A percentile compares a stretch with the other conserved stretches of the same genome.
phyloP scores from a whole-genome alignment of 192 early-diverging fungal genomes.

The Linnemannia zychae region DNA sequence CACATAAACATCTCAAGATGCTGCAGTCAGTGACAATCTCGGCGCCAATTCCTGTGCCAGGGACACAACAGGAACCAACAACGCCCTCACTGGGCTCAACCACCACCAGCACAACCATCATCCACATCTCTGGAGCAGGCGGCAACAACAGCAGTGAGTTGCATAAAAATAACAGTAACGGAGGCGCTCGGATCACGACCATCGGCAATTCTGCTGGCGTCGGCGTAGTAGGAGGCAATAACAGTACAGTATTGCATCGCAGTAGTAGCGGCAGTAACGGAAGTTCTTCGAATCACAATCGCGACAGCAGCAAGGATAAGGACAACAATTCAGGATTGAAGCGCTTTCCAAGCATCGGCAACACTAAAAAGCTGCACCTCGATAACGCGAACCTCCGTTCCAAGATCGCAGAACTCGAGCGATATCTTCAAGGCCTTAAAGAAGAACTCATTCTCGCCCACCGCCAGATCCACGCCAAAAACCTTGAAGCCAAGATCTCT shows the following conservation, averaged over 20 bases:
- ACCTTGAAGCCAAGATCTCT: slow-evolving; percentile 23
- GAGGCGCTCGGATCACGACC: background rate
- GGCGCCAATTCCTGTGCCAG: slow-evolving; percentile 36
- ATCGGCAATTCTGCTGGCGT: background rate
- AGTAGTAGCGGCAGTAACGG: background rate
- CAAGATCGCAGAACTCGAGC: slow-evolving; percentile 43
- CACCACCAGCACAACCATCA: background rate
- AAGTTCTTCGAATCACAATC: background rate
- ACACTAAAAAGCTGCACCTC: slow-evolving; percentile 12
- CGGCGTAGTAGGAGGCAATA: background rate
- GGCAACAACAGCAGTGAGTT: background rate
- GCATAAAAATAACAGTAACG: background rate
- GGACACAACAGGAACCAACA: slow-evolving; percentile 35
- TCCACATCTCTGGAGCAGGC: background rate
- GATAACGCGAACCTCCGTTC: slow-evolving; percentile 31
- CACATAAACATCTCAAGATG: background rate
- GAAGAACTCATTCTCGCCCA: slow-evolving; percentile 37
- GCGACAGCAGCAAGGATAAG: background rate
- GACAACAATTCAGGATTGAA: background rate
- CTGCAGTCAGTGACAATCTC: slow-evolving; percentile 24
- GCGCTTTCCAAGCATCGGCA: slow-evolving; percentile 22
- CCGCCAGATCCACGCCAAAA: slow-evolving; percentile 31
- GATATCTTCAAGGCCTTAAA: slow-evolving; percentile 44
- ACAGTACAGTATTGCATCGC: background rate
- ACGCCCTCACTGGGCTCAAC: slow-evolving; percentile 12